phyloP scores from a whole-genome alignment of 345 rosid species.

The Eucalyptus urophylla region DNA sequence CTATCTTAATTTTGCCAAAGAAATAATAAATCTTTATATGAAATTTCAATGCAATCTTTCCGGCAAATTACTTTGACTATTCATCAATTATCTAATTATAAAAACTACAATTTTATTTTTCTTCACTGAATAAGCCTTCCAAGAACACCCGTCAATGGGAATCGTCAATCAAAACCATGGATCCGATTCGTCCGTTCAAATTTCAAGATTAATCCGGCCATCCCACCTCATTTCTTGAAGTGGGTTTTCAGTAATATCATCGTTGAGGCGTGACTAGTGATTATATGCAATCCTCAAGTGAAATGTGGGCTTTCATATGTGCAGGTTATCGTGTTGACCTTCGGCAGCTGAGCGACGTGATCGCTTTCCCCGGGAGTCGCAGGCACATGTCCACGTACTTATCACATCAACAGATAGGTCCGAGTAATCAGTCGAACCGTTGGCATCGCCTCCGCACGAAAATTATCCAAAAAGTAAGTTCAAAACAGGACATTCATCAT shows the following conservation, averaged over 20 bases:
- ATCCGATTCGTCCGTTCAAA: neutral
- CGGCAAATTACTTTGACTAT: fast-evolving
- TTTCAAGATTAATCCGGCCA: neutral
- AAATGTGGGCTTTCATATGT: neutral
- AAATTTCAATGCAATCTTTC: too few relatives aligned
- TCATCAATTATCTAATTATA: neutral
- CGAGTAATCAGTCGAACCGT: neutral
- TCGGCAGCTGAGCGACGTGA: neutral
- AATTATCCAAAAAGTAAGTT: neutral
- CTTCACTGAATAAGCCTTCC: neutral
- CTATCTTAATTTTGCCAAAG: too few relatives aligned
- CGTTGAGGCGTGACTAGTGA: neutral
- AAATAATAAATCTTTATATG: too few relatives aligned
- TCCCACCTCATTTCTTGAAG: neutral
- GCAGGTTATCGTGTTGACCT: neutral
- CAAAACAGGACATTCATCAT: neutral
- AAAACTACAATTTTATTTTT: neutral
- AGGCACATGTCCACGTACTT: neutral
- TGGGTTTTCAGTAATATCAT: neutral
- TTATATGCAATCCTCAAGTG: neutral
- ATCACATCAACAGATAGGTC: neutral
- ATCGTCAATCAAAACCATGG: neutral
- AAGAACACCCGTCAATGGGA: too few relatives aligned
- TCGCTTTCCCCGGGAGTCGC: neutral
- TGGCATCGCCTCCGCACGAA: neutral